These are phyloP conservation scores for Cladophialophora chaetospira DNA, from an alignment of 2,329 filamentous ascomycete genomes.

Conservation along the genomic window DNA sequence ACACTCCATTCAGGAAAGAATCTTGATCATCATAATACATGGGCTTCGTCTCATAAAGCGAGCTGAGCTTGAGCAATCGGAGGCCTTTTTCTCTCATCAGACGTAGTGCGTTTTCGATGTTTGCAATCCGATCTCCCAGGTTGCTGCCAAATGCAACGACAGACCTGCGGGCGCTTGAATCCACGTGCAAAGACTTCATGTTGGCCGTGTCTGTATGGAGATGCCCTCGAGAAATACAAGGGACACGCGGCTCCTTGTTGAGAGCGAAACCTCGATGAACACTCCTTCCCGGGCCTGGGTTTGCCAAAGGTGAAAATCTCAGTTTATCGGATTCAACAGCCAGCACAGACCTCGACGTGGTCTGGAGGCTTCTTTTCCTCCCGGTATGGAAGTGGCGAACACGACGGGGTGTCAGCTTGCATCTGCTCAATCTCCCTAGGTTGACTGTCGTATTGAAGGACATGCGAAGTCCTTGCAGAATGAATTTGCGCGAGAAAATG, in stretches of 20 bases:
- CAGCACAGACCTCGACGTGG: too few species aligned
- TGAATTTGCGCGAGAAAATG: too few species aligned
- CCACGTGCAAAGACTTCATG: slow-evolving; percentile 10
- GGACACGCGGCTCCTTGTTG: neutral
- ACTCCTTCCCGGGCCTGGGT: too few species aligned
- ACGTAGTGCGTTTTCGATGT: slow-evolving; percentile 81
- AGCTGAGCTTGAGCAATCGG: slow-evolving; percentile 75
- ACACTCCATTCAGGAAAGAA: slow-evolving; percentile 82
- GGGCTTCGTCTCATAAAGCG: slow-evolving; percentile 88
- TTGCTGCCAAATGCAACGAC: slow-evolving; percentile 94
- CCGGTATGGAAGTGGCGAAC: too few species aligned
- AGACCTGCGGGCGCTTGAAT: slow-evolving; percentile 44
- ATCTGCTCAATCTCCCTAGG: too few species aligned
- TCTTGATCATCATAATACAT: slow-evolving; percentile 95
- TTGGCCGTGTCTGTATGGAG: neutral
- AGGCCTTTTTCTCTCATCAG: slow-evolving; percentile 76
- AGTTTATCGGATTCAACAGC: neutral
- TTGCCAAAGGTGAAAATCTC: neutral
- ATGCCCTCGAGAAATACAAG: neutral
- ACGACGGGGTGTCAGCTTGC: too few species aligned
- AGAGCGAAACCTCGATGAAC: too few species aligned
- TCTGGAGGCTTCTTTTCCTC: too few species aligned
- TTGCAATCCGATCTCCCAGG: slow-evolving; percentile 75
- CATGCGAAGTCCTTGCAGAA: too few species aligned
- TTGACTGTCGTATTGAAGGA: too few species aligned